phyloP scores from a whole-genome alignment of 2,329 filamentous ascomycete genomes.

The Magnaporthiopsis incrustans region DNA sequence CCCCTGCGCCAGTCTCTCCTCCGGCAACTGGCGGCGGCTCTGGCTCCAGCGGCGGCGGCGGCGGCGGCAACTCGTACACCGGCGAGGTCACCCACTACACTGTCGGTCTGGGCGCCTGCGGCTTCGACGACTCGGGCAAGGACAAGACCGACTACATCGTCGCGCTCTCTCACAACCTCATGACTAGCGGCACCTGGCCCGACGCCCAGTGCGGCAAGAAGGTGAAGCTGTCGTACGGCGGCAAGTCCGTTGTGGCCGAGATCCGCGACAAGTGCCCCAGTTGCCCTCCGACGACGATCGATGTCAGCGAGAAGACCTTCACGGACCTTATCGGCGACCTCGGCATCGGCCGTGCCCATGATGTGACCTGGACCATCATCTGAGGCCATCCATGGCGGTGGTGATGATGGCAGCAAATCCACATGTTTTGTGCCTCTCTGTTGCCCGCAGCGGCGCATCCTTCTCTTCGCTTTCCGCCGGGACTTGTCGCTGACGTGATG shows the following conservation, averaged over 20 bases:
- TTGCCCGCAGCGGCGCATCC: background rate
- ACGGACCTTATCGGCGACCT: conserved; percentile 36
- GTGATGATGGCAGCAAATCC: no score
- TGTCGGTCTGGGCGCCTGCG: conserved; percentile 62
- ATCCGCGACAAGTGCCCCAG: conserved; percentile 72
- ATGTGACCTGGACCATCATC: conserved; percentile 24
- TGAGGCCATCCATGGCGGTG: conserved; percentile 9
- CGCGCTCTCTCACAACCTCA: conserved; percentile 57
- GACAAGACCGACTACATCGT: conserved; percentile 53
- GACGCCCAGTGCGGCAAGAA: conserved; percentile 65
- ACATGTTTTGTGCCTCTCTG: no score
- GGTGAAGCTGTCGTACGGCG: conserved; percentile 54
- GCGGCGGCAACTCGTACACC: conserved; percentile 26
- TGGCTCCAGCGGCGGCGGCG: conserved; percentile 12
- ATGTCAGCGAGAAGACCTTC: conserved; percentile 36
- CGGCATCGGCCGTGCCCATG: conserved; percentile 21
- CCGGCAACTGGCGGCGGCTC: conserved; percentile 16
- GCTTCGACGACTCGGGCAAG: conserved; percentile 48
- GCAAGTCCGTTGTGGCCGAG: conserved; percentile 43
- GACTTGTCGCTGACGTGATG: background rate
- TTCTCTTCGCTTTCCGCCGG: background rate
- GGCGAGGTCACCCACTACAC: conserved; percentile 72
- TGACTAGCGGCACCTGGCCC: conserved; percentile 55
- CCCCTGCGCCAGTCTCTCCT: conserved; percentile 16
- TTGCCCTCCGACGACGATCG: conserved; percentile 49